phyloP scores from a whole-genome alignment of 148 eudicot species.

The Chenopodium formosanum region DNA sequence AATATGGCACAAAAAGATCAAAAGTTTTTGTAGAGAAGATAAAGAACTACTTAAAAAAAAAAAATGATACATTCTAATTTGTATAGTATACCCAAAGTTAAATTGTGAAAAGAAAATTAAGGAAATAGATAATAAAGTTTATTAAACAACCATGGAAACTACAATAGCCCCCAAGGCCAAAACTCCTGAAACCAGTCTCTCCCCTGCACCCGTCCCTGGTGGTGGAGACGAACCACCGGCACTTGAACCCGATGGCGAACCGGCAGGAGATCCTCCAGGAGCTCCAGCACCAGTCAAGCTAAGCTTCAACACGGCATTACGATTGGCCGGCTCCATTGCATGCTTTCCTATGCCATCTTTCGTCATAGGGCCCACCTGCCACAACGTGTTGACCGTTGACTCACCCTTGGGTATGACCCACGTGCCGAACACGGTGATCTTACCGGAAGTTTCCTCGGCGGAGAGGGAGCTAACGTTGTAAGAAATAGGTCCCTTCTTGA shows the following conservation, averaged over 20 bases:
- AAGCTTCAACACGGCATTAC: conserved; percentile 14
- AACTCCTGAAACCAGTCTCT: background rate
- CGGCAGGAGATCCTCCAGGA: conserved; percentile 7
- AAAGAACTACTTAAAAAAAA: background rate
- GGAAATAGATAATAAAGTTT: background rate
- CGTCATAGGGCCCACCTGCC: conserved; percentile 42
- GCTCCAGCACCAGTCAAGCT: background rate
- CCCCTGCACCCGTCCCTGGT: conserved; percentile 11
- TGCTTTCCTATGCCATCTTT: conserved; percentile 21
- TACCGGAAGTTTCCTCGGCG: conserved; percentile 16
- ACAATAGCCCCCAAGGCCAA: conserved; percentile 20
- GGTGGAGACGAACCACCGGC: background rate
- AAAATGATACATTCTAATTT: background rate
- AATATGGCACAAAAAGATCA: background rate
- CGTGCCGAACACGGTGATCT: conserved; percentile 33
- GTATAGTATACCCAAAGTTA: background rate
- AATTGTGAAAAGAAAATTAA: background rate
- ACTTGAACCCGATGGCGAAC: background rate
- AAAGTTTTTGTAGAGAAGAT: background rate
- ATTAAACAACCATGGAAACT: conserved; percentile 9
- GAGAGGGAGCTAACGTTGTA: conserved; percentile 21
- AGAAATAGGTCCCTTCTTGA: conserved; percentile 33
- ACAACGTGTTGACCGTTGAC: conserved; percentile 27
- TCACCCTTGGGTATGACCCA: conserved; percentile 26
- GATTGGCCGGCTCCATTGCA: conserved; percentile 17